phyloP scores from a whole-genome alignment of 352 stramenopile genomes.

The Achlya hypogyna region DNA sequence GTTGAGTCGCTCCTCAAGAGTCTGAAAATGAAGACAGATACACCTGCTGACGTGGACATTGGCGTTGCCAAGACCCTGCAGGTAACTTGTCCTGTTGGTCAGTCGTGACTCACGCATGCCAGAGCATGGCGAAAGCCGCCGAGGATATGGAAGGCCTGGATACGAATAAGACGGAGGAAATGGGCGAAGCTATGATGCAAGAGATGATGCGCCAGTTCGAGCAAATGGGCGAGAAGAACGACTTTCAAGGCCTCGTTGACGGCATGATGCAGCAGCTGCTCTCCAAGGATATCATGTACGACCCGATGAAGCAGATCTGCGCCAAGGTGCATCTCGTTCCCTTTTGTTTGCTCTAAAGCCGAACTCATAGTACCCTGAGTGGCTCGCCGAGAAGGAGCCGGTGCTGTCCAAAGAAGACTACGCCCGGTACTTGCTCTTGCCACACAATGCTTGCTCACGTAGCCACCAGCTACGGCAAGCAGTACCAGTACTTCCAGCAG shows the following conservation, averaged over 20 bases:
- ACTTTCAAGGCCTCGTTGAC: conserved; percentile 92
- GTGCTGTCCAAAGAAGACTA: conserved; percentile 89
- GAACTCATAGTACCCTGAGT: conserved; percentile 88
- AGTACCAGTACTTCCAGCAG: conserved; percentile 97
- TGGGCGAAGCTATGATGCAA: conserved; percentile 93
- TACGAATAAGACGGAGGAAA: conserved; percentile 72
- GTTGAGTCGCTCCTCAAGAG: conserved; percentile 66
- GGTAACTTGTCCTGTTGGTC: conserved; percentile 24
- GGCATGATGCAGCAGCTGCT: conserved; percentile 98
- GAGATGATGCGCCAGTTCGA: conserved; percentile 96
- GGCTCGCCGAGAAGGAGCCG: conserved; percentile 90
- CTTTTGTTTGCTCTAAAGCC: background rate
- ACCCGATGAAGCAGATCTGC: conserved; percentile 94
- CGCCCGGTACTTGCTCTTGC: conserved; percentile 32
- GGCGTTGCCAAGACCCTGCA: conserved; percentile 81
- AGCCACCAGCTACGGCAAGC: conserved; percentile 81
- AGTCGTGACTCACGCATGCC: background rate
- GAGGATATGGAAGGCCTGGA: conserved; percentile 81
- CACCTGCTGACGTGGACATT: conserved; percentile 44
- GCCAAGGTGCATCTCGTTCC: conserved; percentile 34
- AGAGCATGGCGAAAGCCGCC: conserved; percentile 84
- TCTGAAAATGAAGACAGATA: conserved; percentile 27
- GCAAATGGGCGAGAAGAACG: conserved; percentile 88
- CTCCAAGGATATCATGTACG: conserved; percentile 98
- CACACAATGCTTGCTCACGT: background rate